These are phyloP conservation scores for Piromyces finnis DNA, from an alignment of 192 early-diverging fungal genomes.

Conservation along the genomic window DNA sequence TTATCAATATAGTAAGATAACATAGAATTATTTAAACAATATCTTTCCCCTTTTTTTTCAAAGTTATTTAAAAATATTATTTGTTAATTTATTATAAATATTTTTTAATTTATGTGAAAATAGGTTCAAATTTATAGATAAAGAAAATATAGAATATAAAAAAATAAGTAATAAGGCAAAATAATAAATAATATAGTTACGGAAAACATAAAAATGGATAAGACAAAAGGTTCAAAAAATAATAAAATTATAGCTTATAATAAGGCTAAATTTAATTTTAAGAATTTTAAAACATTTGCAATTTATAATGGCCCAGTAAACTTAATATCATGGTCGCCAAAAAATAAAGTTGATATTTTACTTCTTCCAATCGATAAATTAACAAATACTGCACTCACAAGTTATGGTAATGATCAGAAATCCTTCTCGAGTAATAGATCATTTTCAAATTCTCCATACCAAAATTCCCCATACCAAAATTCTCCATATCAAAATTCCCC, in stretches of 20 bases:
- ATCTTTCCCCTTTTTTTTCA: no score
- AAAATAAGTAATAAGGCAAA: background rate
- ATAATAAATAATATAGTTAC: background rate
- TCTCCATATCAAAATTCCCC: background rate
- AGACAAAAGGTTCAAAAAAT: no score
- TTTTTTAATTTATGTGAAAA: no score
- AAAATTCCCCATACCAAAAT: background rate
- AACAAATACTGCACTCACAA: background rate
- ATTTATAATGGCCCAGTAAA: background rate
- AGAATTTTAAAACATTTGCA: background rate
- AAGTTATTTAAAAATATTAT: no score
- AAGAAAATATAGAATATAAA: background rate
- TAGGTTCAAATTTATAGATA: background rate
- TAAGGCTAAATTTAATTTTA: background rate
- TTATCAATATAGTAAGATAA: no score
- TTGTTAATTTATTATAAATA: no score
- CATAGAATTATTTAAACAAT: no score
- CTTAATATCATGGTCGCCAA: background rate
- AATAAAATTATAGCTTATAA: background rate
- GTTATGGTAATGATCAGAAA: background rate
- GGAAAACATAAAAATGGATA: background rate
- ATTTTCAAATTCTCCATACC: background rate
- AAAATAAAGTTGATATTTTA: background rate
- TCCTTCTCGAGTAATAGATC: background rate
- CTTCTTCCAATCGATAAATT: background rate